These are phyloP conservation scores for Colletotrichum limetticola DNA, from an alignment of 2,329 filamentous ascomycete genomes.

Conservation along the genomic window DNA sequence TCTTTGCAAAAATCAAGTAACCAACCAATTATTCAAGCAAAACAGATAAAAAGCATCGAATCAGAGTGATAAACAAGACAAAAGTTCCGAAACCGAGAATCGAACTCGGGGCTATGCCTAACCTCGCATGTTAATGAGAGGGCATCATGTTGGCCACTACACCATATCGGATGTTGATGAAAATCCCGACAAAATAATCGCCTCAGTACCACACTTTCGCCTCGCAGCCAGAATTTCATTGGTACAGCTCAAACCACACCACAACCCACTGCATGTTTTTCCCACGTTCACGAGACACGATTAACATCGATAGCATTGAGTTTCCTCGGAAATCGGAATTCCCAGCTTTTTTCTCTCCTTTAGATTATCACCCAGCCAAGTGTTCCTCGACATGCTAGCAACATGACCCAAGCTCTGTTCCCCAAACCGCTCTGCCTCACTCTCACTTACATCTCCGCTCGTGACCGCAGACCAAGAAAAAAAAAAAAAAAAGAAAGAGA, in stretches of 20 bases:
- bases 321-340: too few species aligned
- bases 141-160: slow-evolving; percentile 32
- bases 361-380: not conserved
- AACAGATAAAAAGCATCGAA: fast-evolving
- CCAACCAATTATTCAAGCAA: not conserved
- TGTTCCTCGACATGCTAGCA: not conserved
- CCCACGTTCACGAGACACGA: too few species aligned
- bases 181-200: fast-evolving
- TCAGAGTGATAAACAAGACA: too few species aligned
- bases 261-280: too few species aligned
- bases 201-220: too few species aligned
- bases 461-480: not conserved
- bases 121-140: slow-evolving; percentile 1
- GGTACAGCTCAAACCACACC: too few species aligned
- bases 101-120: slow-evolving; percentile 31
- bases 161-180: slow-evolving; percentile 15
- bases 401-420: not conserved
- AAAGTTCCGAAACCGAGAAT: slow-evolving; percentile 27
- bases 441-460: not conserved
- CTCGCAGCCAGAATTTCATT: not conserved
- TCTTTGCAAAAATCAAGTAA: not conserved
- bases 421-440: not conserved
- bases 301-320: too few species aligned
- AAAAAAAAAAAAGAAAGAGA: not conserved
- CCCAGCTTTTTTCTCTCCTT: not conserved